phyloP scores from a whole-genome alignment of 306 rosid species.

The Elaeagnus macrophylla region DNA sequence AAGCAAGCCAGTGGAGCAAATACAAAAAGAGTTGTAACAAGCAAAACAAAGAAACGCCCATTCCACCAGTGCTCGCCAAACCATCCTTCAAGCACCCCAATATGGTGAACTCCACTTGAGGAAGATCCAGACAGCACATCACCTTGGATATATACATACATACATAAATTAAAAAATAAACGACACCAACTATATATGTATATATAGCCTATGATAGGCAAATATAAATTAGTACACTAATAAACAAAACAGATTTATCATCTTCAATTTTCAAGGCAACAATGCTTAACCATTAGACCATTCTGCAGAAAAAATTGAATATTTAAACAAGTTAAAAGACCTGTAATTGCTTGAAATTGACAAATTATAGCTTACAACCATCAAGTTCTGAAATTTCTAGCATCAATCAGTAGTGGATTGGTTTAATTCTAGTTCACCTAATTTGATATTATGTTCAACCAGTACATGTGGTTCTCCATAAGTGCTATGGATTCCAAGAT shows the following conservation, averaged over 20 bases:
- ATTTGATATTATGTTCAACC: neutral
- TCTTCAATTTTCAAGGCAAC: neutral
- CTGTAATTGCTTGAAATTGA: no score
- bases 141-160: slow-evolving; percentile 27
- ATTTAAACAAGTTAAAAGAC: no score
- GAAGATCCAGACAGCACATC: slow-evolving; percentile 71
- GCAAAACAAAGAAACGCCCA: slow-evolving; percentile 43
- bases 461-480: neutral
- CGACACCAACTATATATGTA: neutral
- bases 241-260: neutral
- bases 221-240: neutral
- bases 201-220: neutral
- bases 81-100: slow-evolving; percentile 69
- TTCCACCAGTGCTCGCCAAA: slow-evolving; percentile 62
- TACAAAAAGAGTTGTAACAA: slow-evolving; percentile 39
- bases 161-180: neutral
- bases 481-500: neutral
- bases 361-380: no score
- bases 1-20: slow-evolving; percentile 52
- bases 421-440: neutral
- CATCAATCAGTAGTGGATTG: neutral
- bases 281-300: no score
- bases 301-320: no score
- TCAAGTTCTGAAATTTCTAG: neutral
- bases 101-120: slow-evolving; percentile 47